Base-by-base conservation (phyloP, 345 rosid genomes). In the Isatis tinctoria region DNA sequence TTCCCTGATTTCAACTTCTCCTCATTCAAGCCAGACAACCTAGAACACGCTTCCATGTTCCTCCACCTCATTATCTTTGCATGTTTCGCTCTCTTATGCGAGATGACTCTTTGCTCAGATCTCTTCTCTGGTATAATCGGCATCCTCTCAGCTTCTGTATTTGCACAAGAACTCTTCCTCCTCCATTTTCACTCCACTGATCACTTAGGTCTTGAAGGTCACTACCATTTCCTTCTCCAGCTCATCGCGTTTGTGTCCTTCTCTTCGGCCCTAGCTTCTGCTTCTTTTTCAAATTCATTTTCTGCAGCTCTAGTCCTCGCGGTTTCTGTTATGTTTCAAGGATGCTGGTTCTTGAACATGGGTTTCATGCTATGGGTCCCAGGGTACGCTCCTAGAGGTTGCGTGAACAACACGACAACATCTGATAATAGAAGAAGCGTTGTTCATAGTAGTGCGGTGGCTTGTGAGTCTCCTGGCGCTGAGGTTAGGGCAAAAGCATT, bases 1-100 rank as follows among this genome's bases (percentile, higher is more conserved):
- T 85, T 79, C 60, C 97, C 90, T 47, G 16, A 22, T 44, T 52
- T 88, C 73, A 85, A 26, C 59, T 75, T 88, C 67, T 35, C 84
- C 10, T 65, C 84, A 64, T 84, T 86, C 69, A 73, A 79, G 74
- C 93, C 87, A 30, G 87, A 83, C 69, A 77, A 85, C 75, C 81
- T 91, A 26, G 98, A 94, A 77, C 98, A 94, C 17, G 95, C 95
- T 4, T 82, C 91, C 67, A 89, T 94, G 82, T 91, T 89, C 79
- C 84, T 91, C 60, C 98, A 94, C 66, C 93, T 94, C 54, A 83
- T 87, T 12, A 76, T 88, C 60, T 94, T 88, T 48, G 81, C 96
- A 7, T 82, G 87, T 71, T 89, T 89, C 72, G 70, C 89, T 65
- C 86, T 91, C 54, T 84, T 63, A 9, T 78, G 93, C 0, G 93